Base-by-base conservation (phyloP, 371 early-diverging fungal species). In the Blastocladiella emersonii region DNA sequence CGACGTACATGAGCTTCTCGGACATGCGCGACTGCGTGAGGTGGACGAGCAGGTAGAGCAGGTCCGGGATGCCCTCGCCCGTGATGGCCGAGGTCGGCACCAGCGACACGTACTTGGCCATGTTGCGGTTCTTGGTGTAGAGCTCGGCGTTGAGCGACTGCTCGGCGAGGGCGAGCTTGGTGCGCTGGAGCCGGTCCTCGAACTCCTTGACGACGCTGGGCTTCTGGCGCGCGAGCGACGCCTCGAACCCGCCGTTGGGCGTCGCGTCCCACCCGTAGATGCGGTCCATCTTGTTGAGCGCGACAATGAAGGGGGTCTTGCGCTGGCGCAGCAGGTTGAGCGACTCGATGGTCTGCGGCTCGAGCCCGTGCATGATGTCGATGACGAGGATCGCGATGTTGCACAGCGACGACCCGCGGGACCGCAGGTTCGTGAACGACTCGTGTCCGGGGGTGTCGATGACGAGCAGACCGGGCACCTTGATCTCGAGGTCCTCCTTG, bases 361-460 rank as follows among this genome's bases (percentile, higher is more conserved):
- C 99, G 63, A 99, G 80, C 56, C 98, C 98, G 84, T 99, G 99
- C 87, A 98, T 91, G 67, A 99, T 98, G 77, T 99, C 99, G 59
- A 99, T 97, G 12, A 99, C 99, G 65, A 99, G 82, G 62, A 99
- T 92, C 61, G 99, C 99, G 73, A 99, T 95, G 85, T 99, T 97
- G 85, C 99, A 99, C 63, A 99, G 87, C 12, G 97, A 97, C 44
- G 96, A 95, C 55, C 99, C 99, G 73, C 99, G 87, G 34, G 92
- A 87, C 65, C 99, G 83, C 74, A 99, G 77, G 82, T 99, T 99
- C 57, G 97, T 90, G 79, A 99, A 99, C 63, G 98, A 95, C 74
- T 98, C 99, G 91, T 99, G 99, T 65, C 99, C 99, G 32, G 99
- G 99, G 2, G 99, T 99, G 78, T 99, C 99, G 69, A 99, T 99